Percentiles rank a stretch among this genome's conserved stretches.
Evolutionary conservation across 148 eudicot genomes (phyloP).

Genomic region (Rhododendron kiyosumense): DNA sequence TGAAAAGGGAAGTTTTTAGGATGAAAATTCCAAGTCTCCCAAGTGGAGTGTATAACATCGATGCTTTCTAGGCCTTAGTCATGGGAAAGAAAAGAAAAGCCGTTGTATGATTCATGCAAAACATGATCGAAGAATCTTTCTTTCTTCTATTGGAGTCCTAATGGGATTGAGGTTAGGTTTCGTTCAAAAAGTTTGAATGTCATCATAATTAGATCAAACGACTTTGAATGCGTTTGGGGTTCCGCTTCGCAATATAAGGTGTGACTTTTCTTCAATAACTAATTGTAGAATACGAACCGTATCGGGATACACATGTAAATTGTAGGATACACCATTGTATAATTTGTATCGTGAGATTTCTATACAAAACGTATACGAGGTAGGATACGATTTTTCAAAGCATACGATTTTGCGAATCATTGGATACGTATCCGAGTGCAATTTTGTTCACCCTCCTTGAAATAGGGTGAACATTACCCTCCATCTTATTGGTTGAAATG

Average conservation of each 20-base stretch:
- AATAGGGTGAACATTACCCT: no score
- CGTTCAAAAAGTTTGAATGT: neutral
- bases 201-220: neutral
- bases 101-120: neutral
- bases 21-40: neutral
- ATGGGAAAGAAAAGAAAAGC: neutral
- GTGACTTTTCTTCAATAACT: neutral
- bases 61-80: neutral
- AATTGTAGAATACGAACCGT: neutral
- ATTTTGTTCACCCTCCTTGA: no score
- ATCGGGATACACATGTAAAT: no score
- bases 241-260: neutral
- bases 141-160: no score
- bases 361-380: neutral
- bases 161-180: no score
- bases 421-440: neutral
- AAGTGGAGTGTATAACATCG: neutral
- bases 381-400: neutral
- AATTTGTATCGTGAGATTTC: neutral
- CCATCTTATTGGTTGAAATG: no score
- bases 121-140: neutral
- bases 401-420: no score
- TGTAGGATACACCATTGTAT: neutral
- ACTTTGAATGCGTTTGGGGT: neutral
- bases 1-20: neutral